phyloP scores from a whole-genome alignment of 2,329 filamentous ascomycete genomes.

The Colletotrichum tanaceti region DNA sequence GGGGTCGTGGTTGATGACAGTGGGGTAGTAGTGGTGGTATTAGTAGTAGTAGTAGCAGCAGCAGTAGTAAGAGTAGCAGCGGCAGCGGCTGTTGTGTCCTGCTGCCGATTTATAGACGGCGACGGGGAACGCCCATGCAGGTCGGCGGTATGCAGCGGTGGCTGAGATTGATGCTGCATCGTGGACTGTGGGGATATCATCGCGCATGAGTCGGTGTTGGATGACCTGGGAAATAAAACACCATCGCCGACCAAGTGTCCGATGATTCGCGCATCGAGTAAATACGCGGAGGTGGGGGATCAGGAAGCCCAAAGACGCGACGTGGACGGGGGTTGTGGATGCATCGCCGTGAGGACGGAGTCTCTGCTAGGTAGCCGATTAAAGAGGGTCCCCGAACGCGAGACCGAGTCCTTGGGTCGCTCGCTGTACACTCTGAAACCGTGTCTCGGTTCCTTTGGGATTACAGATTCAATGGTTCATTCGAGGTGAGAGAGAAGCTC shows the following conservation, averaged over 20 bases:
- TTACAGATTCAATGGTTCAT: slow-evolving; percentile 14
- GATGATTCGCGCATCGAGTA: slow-evolving; percentile 19
- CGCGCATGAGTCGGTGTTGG: slow-evolving; percentile 28
- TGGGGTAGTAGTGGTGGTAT: background rate
- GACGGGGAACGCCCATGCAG: slow-evolving; percentile 31
- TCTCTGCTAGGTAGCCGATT: background rate
- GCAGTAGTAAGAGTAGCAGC: background rate
- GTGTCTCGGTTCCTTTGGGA: slow-evolving; percentile 10
- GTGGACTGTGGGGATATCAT: slow-evolving; percentile 22
- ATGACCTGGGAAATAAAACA: slow-evolving; percentile 19
- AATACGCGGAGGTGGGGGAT: slow-evolving; percentile 11
- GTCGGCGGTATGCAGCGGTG: slow-evolving; percentile 2
- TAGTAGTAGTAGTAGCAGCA: background rate
- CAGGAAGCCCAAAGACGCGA: slow-evolving; percentile 19
- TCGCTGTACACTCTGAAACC: background rate
- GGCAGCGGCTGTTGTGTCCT: background rate
- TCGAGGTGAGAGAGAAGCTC: slow-evolving; percentile 27
- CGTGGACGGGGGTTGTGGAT: slow-evolving; percentile 15
- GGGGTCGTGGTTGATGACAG: background rate
- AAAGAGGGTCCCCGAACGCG: background rate
- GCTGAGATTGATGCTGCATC: slow-evolving; percentile 31
- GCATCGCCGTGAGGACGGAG: slow-evolving; percentile 7
- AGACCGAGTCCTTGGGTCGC: slow-evolving; percentile 3
- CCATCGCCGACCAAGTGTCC: slow-evolving; percentile 19
- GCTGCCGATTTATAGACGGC: slow-evolving; percentile 13